These are phyloP conservation scores for Calycina herbarum DNA, from an alignment of 2,329 filamentous ascomycete genomes.

Conservation along the genomic window DNA sequence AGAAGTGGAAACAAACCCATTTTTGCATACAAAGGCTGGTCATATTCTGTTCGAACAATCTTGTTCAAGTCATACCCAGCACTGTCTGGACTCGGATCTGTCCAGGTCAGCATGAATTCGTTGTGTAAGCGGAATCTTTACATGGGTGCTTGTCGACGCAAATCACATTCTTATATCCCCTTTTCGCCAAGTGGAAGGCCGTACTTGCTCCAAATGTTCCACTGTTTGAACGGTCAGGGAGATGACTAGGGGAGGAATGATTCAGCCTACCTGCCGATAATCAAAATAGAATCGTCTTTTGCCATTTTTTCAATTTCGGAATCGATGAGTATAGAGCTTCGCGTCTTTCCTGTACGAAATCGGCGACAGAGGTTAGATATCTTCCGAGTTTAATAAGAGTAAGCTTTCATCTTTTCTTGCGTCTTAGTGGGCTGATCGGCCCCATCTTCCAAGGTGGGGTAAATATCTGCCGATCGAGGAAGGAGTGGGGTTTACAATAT, in stretches of 20 bases:
- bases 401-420: too few relatives aligned
- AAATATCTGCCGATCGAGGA: too few relatives aligned
- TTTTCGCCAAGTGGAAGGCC: slow-evolving; percentile 42
- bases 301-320: too few relatives aligned
- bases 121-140: slow-evolving; percentile 28
- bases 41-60: slow-evolving; percentile 46
- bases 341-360: too few relatives aligned
- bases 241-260: background rate
- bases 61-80: slow-evolving; percentile 44
- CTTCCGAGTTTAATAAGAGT: too few relatives aligned
- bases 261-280: slow-evolving; percentile 12
- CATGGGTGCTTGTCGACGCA: slow-evolving; percentile 49
- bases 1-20: slow-evolving; percentile 3
- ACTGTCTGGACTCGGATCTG: slow-evolving; percentile 14
- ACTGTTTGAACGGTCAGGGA: background rate
- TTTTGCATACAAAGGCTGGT: slow-evolving; percentile 30
- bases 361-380: too few relatives aligned
- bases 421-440: too few relatives aligned
- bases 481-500: too few relatives aligned
- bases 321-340: too few relatives aligned
- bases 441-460: too few relatives aligned
- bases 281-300: slow-evolving; percentile 4
- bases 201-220: slow-evolving; percentile 45
- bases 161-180: slow-evolving; percentile 48
- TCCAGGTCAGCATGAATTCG: background rate